These are phyloP conservation scores for Chlamydomonas incerta DNA, from an alignment of 139 green algal genomes.

Conservation along the genomic window DNA sequence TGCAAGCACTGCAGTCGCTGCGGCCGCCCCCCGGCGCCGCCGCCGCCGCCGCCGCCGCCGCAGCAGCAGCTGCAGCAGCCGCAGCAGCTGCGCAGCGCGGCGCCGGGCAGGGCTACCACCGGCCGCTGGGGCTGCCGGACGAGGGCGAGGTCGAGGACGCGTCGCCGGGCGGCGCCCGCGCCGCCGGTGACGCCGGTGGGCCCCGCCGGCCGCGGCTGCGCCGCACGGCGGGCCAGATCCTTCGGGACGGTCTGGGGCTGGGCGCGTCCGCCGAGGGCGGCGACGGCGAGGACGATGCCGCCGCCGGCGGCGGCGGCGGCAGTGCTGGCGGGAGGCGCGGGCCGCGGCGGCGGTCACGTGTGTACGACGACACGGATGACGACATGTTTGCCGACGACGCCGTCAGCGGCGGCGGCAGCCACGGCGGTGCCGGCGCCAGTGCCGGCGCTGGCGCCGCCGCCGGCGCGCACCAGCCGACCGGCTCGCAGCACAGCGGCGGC, in stretches of 20 bases:
- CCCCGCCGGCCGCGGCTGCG: neutral
- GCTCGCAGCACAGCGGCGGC: neutral
- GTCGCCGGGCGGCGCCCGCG: neutral
- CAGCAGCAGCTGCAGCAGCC: neutral
- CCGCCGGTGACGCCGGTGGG: neutral
- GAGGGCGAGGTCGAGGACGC: neutral
- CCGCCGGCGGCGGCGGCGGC: neutral
- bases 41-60: neutral
- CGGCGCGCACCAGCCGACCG: neutral
- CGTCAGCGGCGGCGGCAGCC: slow-evolving; percentile 12
- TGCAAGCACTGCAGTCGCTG: no score
- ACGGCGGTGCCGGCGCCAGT: neutral
- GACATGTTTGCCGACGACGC: slow-evolving; percentile 22
- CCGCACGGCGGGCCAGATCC: slow-evolving; percentile 15
- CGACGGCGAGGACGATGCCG: neutral
- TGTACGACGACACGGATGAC: slow-evolving; percentile 29
- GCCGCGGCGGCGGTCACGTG: neutral
- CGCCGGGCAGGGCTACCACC: no score
- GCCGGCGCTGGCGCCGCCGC: neutral
- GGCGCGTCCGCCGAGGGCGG: neutral
- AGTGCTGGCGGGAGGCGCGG: neutral
- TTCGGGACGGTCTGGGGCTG: slow-evolving; percentile 4
- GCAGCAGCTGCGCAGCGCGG: no score
- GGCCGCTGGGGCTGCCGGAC: neutral
- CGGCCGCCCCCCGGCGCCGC: neutral